These are phyloP conservation scores for Scheffersomyces cryptocercus DNA, from an alignment of 1,139 yeast genomes.

Conservation along the genomic window DNA sequence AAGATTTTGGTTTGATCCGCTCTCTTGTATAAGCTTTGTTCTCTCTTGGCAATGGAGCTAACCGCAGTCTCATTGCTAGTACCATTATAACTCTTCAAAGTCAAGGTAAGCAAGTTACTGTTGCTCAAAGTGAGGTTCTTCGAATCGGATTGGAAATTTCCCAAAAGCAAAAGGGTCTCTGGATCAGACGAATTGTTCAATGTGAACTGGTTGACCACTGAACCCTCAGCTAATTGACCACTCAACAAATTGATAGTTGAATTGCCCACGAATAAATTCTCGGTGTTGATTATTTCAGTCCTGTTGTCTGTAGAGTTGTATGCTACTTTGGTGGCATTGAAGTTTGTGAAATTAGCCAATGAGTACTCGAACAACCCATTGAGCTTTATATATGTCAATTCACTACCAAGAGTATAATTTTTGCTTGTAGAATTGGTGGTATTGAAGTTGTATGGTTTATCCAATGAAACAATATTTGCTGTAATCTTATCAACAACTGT, in stretches of 20 bases:
- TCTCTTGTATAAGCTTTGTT: constrained; percentile 19
- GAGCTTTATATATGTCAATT: constrained; percentile 36
- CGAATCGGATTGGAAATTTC: constrained; percentile 48
- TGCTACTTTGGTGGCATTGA: constrained; percentile 32
- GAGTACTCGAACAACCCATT: constrained; percentile 86
- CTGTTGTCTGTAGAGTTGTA: constrained; percentile 27
- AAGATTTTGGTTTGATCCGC: constrained; percentile 20
- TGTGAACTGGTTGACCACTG: constrained; percentile 39
- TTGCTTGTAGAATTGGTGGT: constrained; percentile 28
- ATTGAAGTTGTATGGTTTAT: constrained; percentile 35
- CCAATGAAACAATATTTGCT: constrained; percentile 55
- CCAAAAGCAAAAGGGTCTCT: constrained; percentile 38
- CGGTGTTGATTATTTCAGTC: constrained; percentile 27
- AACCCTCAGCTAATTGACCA: constrained; percentile 40
- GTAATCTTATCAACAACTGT: constrained; percentile 76
- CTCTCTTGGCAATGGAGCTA: constrained; percentile 4
- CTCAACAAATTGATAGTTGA: constrained; percentile 71
- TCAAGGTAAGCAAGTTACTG: constrained; percentile 29
- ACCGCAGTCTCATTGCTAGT: constrained; percentile 33
- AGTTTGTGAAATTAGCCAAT: constrained; percentile 61
- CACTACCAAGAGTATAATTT: constrained; percentile 14
- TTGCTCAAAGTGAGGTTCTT: constrained; percentile 29
- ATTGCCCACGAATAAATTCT: constrained; percentile 57
- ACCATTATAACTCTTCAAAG: constrained; percentile 30
- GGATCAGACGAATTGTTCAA: constrained; percentile 25